Evolutionary conservation across 2,329 filamentous ascomycete species (phyloP).

Genomic region (Trichophyton verrucosum): DNA sequence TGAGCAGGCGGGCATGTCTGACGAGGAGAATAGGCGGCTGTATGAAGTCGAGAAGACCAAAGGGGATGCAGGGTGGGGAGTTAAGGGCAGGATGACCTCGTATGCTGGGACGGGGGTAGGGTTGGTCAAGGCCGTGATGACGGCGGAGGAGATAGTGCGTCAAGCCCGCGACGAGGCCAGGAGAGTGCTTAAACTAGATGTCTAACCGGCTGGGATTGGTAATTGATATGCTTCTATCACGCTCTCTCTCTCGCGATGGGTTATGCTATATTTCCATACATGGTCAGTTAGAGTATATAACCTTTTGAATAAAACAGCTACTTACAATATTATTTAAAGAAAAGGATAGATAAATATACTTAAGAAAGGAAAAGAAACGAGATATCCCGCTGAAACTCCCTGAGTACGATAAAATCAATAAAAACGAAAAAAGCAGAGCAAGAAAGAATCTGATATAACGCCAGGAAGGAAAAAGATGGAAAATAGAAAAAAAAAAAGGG

Average conservation of each 20-base stretch:
- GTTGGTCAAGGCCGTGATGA: constrained; percentile 39
- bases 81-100: constrained; percentile 44
- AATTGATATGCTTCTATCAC: too few species aligned
- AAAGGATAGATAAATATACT: too few species aligned
- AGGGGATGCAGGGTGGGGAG: constrained; percentile 43
- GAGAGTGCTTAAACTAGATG: not conserved
- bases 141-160: constrained; percentile 41
- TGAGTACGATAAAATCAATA: too few species aligned
- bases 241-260: too few species aligned
- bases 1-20: constrained; percentile 26
- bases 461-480: constrained; percentile 8
- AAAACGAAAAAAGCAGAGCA: too few species aligned
- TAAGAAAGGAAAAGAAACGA: too few species aligned
- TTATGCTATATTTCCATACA: too few species aligned
- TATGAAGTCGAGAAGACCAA: constrained; percentile 38
- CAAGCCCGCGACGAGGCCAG: constrained; percentile 31
- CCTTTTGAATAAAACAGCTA: too few species aligned
- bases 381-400: too few species aligned
- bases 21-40: constrained; percentile 30
- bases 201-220: too few species aligned
- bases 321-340: too few species aligned
- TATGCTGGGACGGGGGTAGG: constrained; percentile 53
- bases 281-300: too few species aligned
- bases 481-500: constrained; percentile 3
- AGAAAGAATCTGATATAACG: not conserved